Evolutionary conservation across 148 eudicot species (phyloP).

Genomic region (Oxyria digyna): DNA sequence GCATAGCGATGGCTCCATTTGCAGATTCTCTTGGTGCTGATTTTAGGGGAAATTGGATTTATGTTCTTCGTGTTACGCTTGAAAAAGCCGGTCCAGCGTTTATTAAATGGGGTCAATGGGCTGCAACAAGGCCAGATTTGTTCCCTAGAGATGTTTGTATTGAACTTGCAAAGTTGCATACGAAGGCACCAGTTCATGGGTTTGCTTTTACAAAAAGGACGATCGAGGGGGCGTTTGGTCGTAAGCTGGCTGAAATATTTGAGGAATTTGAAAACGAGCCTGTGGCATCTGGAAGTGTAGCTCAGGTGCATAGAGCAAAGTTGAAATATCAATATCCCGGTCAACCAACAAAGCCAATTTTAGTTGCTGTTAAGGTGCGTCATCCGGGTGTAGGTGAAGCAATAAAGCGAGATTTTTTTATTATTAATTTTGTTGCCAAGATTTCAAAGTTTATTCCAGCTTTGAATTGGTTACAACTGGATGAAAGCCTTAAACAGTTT

Average conservation of each 20-base stretch:
- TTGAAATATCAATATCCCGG: slow-evolving; percentile 55
- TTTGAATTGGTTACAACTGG: slow-evolving; percentile 70
- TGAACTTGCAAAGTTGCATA: slow-evolving; percentile 57
- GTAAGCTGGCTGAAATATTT: slow-evolving; percentile 60
- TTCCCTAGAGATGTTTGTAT: slow-evolving; percentile 62
- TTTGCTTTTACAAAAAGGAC: slow-evolving; percentile 53
- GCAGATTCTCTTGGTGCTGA: slow-evolving; percentile 49
- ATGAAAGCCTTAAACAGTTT: no score
- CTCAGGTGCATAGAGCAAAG: slow-evolving; percentile 74
- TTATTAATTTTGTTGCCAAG: slow-evolving; percentile 56
- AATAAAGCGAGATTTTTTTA: slow-evolving; percentile 62
- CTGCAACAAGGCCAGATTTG: slow-evolving; percentile 83
- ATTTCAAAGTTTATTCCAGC: slow-evolving; percentile 49
- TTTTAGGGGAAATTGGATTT: slow-evolving; percentile 61
- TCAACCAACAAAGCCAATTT: slow-evolving; percentile 35
- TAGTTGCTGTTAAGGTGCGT: slow-evolving; percentile 81
- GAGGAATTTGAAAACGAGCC: slow-evolving; percentile 75
- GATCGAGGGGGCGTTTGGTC: slow-evolving; percentile 66
- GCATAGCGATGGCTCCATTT: slow-evolving; percentile 77
- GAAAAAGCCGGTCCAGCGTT: slow-evolving; percentile 91
- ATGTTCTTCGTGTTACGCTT: slow-evolving; percentile 39
- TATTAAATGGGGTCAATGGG: slow-evolving; percentile 97
- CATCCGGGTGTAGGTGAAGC: slow-evolving; percentile 88
- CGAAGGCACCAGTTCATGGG: slow-evolving; percentile 68
- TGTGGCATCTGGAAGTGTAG: slow-evolving; percentile 79